Evolutionary conservation across 2,329 filamentous ascomycete species (phyloP).

Genomic region (Epichloe gansuensis): DNA sequence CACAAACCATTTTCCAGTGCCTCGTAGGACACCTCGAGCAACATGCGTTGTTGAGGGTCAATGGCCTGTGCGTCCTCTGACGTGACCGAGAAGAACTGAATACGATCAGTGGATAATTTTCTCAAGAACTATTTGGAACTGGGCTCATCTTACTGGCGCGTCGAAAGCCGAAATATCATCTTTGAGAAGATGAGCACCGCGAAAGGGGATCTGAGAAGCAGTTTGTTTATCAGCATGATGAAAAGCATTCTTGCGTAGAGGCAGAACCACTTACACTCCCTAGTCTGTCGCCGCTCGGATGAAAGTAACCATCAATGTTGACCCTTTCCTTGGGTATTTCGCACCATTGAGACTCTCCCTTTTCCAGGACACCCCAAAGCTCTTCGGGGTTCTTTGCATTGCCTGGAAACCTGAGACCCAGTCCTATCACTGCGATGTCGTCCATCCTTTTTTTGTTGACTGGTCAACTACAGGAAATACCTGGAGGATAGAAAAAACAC

Average conservation of each 20-base stretch:
- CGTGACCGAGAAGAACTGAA: conserved; percentile 37
- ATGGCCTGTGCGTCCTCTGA: conserved; percentile 38
- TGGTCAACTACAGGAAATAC: neutral
- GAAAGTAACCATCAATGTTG: conserved; percentile 40
- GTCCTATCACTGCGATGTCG: conserved; percentile 39
- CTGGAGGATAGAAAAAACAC: neutral
- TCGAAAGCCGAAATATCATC: conserved; percentile 34
- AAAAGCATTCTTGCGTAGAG: neutral
- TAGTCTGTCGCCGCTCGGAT: conserved; percentile 35
- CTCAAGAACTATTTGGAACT: neutral
- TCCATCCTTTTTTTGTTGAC: conserved; percentile 9
- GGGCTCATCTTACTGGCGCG: conserved; percentile 25
- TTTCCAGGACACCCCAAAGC: conserved; percentile 36
- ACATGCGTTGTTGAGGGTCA: conserved; percentile 39
- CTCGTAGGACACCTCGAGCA: conserved; percentile 38
- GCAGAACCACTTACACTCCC: conserved; percentile 28
- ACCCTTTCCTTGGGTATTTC: conserved; percentile 36
- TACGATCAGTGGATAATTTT: neutral
- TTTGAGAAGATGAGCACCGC: conserved; percentile 38
- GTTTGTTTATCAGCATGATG: conserved; percentile 4
- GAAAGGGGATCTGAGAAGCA: conserved; percentile 29
- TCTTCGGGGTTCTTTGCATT: conserved; percentile 29
- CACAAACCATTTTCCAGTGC: conserved; percentile 34
- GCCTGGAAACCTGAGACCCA: conserved; percentile 39
- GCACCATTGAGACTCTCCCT: conserved; percentile 33